Percentiles rank a stretch among this genome's conserved stretches.
These are phyloP conservation scores for Coriolopsis trogii DNA, from an alignment of 1,284 basidiomycete genomes.

Conservation along the genomic window DNA sequence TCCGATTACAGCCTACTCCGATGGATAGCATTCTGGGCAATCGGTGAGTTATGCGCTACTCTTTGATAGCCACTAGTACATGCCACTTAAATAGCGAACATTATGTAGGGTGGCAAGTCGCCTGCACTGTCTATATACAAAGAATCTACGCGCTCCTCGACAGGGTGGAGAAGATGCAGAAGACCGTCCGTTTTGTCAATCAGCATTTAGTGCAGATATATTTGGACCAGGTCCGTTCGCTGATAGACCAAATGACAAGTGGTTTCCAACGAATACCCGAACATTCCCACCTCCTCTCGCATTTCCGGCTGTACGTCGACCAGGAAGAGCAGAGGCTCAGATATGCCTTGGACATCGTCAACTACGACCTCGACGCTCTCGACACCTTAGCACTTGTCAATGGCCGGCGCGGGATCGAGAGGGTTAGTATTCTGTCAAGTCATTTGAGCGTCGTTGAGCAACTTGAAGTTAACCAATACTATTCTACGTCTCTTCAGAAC, in stretches of 20 bases:
- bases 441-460: too few relatives aligned
- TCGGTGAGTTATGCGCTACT: conserved; percentile 5
- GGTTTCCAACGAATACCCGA: conserved; percentile 9
- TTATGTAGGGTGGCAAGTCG: conserved; percentile 23
- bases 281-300: conserved; percentile 9
- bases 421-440: too few relatives aligned
- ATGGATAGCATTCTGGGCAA: conserved; percentile 28
- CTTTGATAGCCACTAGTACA: background rate
- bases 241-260: conserved; percentile 9
- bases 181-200: conserved; percentile 18
- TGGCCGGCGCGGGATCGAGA: conserved; percentile 24
- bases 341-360: conserved; percentile 16
- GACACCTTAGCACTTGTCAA: conserved; percentile 24
- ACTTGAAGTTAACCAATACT: background rate
- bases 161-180: conserved; percentile 9
- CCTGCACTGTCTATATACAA: conserved; percentile 12
- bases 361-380: conserved; percentile 23
- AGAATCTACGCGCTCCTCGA: conserved; percentile 16
- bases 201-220: conserved; percentile 18
- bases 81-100: background rate
- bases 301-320: conserved; percentile 20
- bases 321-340: conserved; percentile 21
- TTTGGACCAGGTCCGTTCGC: background rate
- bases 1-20: conserved; percentile 14
- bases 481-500: background rate